Base-by-base conservation (phyloP, 306 rosid genomes). In the Begonia fuchsioides region DNA sequence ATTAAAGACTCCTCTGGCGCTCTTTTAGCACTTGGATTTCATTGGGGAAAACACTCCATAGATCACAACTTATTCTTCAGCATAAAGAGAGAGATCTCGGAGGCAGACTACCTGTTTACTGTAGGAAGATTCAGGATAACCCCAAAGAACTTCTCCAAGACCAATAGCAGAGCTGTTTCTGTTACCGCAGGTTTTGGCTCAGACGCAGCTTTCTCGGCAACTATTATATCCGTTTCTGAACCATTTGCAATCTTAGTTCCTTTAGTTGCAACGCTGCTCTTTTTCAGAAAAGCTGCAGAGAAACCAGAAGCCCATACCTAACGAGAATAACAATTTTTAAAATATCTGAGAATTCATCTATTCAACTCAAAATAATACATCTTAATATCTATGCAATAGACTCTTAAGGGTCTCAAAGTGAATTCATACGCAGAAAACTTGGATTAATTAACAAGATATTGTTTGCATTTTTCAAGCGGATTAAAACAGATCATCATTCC, bases 301-400 rank as follows among this genome's bases (percentile, higher is more conserved):
- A 92, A 92, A 60, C 98, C 98, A 38, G 94, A 92, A 47, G 98
- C 98, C 95, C 95, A 92, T 26, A 92, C 94, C 98, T 92, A 63
- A 38, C 8, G 35, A 26, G 8, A 52, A 17, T 32, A 16, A 15
- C 17, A 17, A 38, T 47, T n/a, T 14, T 18, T 3, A 44, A 38
- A 47, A 46, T 26, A 46, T 55, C 46, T 44, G 35, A 55, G 43
- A 10, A 47, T 32, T n/a, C 16, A 9, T 46, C 26, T 16, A 9
- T 46, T 44, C 13, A 35, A 18, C 39, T 11, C 54, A 72, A 11
- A 39, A 15, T 44, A 26, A 26, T 4, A 26, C 7, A 26, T 26
- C 35, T 26, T 8, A 4, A 26, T 20, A 16, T 13, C 44, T 18
- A 5, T 11, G 51, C 17, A 54, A 10, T 4, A 38, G 32, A 15